These are phyloP conservation scores for Saxispiralis lemnorum DNA, from an alignment of 495 filamentous ascomycete genomes.

Conservation along the genomic window DNA sequence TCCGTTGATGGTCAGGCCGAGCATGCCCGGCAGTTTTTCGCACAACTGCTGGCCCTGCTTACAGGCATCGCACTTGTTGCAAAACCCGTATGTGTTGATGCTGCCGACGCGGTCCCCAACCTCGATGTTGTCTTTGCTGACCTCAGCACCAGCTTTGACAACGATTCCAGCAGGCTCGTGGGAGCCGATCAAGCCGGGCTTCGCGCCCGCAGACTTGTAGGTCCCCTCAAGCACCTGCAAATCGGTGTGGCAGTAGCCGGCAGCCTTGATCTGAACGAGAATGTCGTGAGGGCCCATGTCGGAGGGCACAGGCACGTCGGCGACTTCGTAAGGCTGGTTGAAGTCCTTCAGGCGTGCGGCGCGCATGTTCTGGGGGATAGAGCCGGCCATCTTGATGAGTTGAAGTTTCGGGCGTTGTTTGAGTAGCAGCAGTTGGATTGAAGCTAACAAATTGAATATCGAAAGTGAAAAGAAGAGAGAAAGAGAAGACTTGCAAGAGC, in stretches of 20 bases:
- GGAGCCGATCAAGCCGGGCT: conserved; percentile 25
- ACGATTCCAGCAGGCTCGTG: conserved; percentile 41
- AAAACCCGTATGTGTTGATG: conserved; percentile 29
- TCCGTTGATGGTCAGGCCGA: conserved; percentile 31
- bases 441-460: no score
- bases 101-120: conserved; percentile 33
- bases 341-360: neutral
- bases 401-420: no score
- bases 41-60: conserved; percentile 31
- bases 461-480: no score
- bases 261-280: conserved; percentile 37
- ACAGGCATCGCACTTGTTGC: conserved; percentile 28
- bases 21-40: conserved; percentile 15
- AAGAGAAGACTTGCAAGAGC: no score
- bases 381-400: neutral
- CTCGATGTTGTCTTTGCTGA: conserved; percentile 25
- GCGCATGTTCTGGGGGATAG: neutral
- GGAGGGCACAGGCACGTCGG: conserved; percentile 29
- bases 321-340: conserved; percentile 26
- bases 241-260: conserved; percentile 42
- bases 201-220: conserved; percentile 26
- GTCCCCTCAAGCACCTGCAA: conserved; percentile 28
- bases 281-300: conserved; percentile 31
- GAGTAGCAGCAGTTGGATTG: no score
- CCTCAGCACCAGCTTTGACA: conserved; percentile 25